Base-by-base conservation (phyloP, 345 rosid genomes). In the Kernera saxatilis region DNA sequence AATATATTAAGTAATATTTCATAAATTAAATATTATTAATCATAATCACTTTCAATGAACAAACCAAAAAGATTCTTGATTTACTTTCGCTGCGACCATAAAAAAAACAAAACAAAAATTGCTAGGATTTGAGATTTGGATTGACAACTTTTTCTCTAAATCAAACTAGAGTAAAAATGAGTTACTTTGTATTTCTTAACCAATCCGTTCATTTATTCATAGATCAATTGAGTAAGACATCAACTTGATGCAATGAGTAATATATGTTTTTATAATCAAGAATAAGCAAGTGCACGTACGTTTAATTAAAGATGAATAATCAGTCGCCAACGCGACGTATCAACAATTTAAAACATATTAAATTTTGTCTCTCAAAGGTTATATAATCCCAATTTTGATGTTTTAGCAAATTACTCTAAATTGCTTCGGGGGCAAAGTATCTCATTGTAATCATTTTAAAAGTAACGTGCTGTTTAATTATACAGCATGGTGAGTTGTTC, bases 401-500 rank as follows among this genome's bases (percentile, higher is more conserved):
- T 8, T 40, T 33, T 60, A 50, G 26, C 43, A 37, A 37, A 50
- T n/a, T 12, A 74, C 12, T 49, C 35, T 22, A 46, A 30, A 48
- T 58, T 56, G 71, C 41, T 56, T 40, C 17, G 33, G 59, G 58
- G 51, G 72, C 78, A 58, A 66, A 67, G 52, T 30, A 74, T 67
- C 54, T 41, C 40, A 49, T 1, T 32, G 21, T 51, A 25, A 21
- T 68, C 8, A 51, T 8, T 58, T 23, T 29, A 9, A 35, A 65
- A 46, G 14, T 22, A 64, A 71, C 23, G 5, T 71, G 57, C 11
- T 41, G 63, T 23, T 22, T 55, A 49, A 56, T 64, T 33, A 59
- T 21, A 61, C 33, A 52, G 51, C 77, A 76, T 50, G 66, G 52
- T 78, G 81, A 83, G 86, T 73, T 80, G 86, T 80, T 62, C 72